Base-by-base conservation (phyloP, 768 basidiomycete species). In the Suillus brevipes region DNA sequence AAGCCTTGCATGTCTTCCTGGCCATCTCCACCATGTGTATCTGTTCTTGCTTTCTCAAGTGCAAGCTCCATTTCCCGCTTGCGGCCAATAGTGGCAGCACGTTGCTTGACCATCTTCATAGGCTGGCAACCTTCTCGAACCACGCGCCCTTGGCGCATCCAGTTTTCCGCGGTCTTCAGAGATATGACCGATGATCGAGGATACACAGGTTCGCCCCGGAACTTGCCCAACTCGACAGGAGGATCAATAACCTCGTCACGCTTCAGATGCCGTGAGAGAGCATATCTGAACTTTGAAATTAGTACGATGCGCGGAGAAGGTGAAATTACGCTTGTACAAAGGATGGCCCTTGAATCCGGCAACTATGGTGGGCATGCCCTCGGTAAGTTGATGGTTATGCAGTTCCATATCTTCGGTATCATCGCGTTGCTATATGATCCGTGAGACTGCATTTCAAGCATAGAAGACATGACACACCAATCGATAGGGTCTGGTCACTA, bases 341-440 rank as follows among this genome's bases (percentile, higher is more conserved):
- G 96, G 95, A 78, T 99, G 97, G 71, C 94, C 90, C 75, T 99
- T 98, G 85, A 99, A 99, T 2, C 95, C 97, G 36, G 84, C 81
- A 62, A 99, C 83, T 13, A 90, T 89, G 20, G 88, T 89, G 0
- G 97, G 97, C 95, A 99, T 97, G 31, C 90, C 94, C 78, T 97
- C 96, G 56, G 84, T 89, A 73, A 92, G 75, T 73, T 94, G 91
- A 65, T 87, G 86, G 0, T 80, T 80, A 65, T 91, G 82, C 28
- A 99, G 80, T 76, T 97, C 94, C 31, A 92, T 91, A 70, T 98
- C 95, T 78, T 99, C 97, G 7, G 92, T 74, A 68, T 97, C 93
- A 74, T 99, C 97, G 66, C 97, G 86, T 74, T 94, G 85, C 97
- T 97, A 66, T 63, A 70, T 71, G 42, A 68, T 73, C 67, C 69